phyloP scores from a whole-genome alignment of 116 monocot species.

The Thalassia testudinum region DNA sequence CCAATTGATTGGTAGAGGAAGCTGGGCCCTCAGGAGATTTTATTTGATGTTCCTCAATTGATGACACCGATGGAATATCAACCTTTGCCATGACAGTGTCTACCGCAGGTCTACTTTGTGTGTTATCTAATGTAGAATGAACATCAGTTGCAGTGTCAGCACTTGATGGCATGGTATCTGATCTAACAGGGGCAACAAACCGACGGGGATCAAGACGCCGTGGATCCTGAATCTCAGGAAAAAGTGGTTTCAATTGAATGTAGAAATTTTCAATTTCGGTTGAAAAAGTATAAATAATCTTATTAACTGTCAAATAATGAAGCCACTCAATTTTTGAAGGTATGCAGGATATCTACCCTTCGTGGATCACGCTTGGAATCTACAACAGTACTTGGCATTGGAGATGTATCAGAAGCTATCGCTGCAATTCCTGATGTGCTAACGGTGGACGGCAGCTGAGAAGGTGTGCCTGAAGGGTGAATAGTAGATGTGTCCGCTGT shows the following conservation, averaged over 20 bases:
- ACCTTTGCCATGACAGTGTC: slow-evolving; percentile 7
- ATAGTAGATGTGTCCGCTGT: slow-evolving; percentile 4
- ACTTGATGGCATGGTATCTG: slow-evolving; percentile 14
- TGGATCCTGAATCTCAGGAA: slow-evolving; percentile 56
- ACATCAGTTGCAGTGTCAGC: slow-evolving; percentile 13
- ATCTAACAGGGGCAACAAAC: slow-evolving; percentile 13
- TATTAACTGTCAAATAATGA: no score
- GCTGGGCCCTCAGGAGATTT: slow-evolving; percentile 18
- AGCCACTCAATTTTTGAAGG: no score
- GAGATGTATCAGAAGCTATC: slow-evolving; percentile 19
- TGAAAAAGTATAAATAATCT: background rate
- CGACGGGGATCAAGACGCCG: slow-evolving; percentile 93
- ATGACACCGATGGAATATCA: slow-evolving; percentile 14
- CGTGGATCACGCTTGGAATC: slow-evolving; percentile 88
- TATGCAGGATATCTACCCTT: slow-evolving; percentile 39
- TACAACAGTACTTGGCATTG: slow-evolving; percentile 15
- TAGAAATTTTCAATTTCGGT: background rate
- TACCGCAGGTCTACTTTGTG: slow-evolving; percentile 12
- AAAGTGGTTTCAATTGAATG: background rate
- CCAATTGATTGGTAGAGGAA: slow-evolving; percentile 6
- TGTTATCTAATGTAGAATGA: slow-evolving; percentile 15
- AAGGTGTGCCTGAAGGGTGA: slow-evolving; percentile 14
- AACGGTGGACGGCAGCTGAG: slow-evolving; percentile 19
- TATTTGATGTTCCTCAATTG: slow-evolving; percentile 14
- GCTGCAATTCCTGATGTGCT: slow-evolving; percentile 13